phyloP scores from a whole-genome alignment of 306 rosid species.

The Dalbergia cultrata region DNA sequence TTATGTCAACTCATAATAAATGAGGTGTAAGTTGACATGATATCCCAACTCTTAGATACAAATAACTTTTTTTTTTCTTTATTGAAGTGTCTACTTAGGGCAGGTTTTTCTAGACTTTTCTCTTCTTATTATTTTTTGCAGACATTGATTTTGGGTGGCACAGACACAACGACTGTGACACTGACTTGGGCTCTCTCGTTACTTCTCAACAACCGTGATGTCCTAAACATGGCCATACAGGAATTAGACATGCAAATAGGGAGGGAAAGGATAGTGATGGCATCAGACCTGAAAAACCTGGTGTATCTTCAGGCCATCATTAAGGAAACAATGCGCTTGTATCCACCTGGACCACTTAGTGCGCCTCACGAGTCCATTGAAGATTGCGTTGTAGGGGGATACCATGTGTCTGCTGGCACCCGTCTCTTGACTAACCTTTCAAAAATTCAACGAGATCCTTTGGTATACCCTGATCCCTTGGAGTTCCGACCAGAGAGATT shows the following conservation, averaged over 20 bases:
- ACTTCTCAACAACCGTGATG: slow-evolving; percentile 45
- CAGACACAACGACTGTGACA: slow-evolving; percentile 46
- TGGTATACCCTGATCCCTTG: background rate
- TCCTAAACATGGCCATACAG: slow-evolving; percentile 29
- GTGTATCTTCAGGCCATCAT: slow-evolving; percentile 58
- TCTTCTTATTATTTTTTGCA: background rate
- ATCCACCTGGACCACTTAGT: slow-evolving; percentile 56
- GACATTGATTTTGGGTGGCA: slow-evolving; percentile 41
- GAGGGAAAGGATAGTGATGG: slow-evolving; percentile 9
- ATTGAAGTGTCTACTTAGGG: no score
- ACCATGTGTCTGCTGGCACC: slow-evolving; percentile 51
- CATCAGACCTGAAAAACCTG: slow-evolving; percentile 52
- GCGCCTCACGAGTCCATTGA: slow-evolving; percentile 47
- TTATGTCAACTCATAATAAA: no score
- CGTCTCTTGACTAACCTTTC: slow-evolving; percentile 54
- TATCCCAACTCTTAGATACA: no score
- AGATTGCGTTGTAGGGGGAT: slow-evolving; percentile 64
- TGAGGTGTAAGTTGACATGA: no score
- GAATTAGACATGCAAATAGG: slow-evolving; percentile 49
- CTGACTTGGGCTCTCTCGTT: slow-evolving; percentile 50
- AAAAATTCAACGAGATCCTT: slow-evolving; percentile 55
- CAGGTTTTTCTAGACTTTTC: no score
- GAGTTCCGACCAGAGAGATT: slow-evolving; percentile 50
- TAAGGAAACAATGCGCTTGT: slow-evolving; percentile 65
- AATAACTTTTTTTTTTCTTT: no score